Conservation (phyloP, 768 basidiomycete genomes). For the Phylloporus rhodoxanthus region DNA sequence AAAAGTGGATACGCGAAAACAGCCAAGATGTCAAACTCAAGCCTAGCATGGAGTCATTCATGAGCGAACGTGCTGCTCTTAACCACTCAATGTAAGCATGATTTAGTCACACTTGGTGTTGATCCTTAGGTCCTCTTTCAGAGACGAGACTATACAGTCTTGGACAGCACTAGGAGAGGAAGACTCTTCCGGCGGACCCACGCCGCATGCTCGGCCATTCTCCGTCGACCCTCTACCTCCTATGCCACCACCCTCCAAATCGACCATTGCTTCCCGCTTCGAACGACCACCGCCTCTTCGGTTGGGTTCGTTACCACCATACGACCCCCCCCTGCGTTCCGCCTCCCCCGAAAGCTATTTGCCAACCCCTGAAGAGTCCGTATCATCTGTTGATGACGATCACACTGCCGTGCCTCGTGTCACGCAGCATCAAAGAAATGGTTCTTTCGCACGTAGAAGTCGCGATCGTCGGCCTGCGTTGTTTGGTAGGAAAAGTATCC, state of each 20-base stretch:
- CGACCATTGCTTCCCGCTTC: constrained; percentile 21
- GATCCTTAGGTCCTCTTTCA: constrained; percentile 14
- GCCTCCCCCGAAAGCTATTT: constrained; percentile 49
- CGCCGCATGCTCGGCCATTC: constrained; percentile 52
- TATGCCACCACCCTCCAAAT: constrained; percentile 21
- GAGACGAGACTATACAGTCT: constrained; percentile 38
- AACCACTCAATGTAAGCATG: constrained; percentile 30
- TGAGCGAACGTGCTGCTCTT: constrained; percentile 36
- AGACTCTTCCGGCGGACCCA: constrained; percentile 34
- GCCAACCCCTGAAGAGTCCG: constrained; percentile 53
- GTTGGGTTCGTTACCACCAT: constrained; percentile 40
- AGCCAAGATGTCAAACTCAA: constrained; percentile 29
- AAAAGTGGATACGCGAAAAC: constrained; percentile 69
- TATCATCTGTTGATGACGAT: constrained; percentile 44
- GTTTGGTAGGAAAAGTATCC: constrained; percentile 74
- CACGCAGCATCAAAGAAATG: constrained; percentile 41
- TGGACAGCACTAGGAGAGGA: constrained; percentile 41
- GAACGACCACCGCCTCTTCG: constrained; percentile 47
- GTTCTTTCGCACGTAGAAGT: constrained; percentile 43
- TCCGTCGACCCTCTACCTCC: constrained; percentile 51
- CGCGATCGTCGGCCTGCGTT: constrained; percentile 36
- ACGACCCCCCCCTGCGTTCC: constrained; percentile 41
- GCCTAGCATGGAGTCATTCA: constrained; percentile 45
- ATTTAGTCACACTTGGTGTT: background rate
- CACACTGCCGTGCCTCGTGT: constrained; percentile 26